Evolutionary conservation across 768 basidiomycete species (phyloP).

Genomic region (Krasilnikovozyma curviuscula): DNA sequence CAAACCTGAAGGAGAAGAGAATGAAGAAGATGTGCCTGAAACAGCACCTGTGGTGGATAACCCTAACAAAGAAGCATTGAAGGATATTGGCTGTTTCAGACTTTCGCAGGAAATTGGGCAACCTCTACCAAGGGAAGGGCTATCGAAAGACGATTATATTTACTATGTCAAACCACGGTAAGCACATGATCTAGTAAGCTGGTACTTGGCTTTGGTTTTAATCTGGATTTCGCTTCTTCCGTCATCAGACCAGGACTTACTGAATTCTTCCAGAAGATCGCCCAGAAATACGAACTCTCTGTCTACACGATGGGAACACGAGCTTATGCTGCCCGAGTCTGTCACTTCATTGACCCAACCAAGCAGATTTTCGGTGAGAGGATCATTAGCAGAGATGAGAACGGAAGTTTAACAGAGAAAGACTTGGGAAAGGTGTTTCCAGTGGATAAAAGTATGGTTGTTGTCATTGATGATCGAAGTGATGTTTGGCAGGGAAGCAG

Average conservation of each 20-base stretch:
- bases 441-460: slow-evolving; percentile 94
- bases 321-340: slow-evolving; percentile 88
- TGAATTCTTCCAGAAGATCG: slow-evolving; percentile 51
- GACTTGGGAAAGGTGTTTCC: slow-evolving; percentile 82
- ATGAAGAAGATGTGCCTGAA: slow-evolving; percentile 22
- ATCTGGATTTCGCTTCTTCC: slow-evolving; percentile 9
- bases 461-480: slow-evolving; percentile 93
- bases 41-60: slow-evolving; percentile 47
- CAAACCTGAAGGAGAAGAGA: slow-evolving; percentile 18
- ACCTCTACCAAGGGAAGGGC: slow-evolving; percentile 19
- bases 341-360: slow-evolving; percentile 78
- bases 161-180: slow-evolving; percentile 97
- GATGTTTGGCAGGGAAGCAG: slow-evolving; percentile 98
- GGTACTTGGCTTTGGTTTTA: not conserved
- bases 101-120: slow-evolving; percentile 46
- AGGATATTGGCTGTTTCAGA: slow-evolving; percentile 74
- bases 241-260: slow-evolving; percentile 53
- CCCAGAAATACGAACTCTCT: slow-evolving; percentile 87
- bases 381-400: slow-evolving; percentile 82
- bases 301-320: slow-evolving; percentile 99
- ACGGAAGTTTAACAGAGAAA: slow-evolving; percentile 83
- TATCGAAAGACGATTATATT: slow-evolving; percentile 67
- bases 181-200: too few species aligned
- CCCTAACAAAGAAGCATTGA: slow-evolving; percentile 80
- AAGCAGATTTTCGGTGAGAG: slow-evolving; percentile 68